Evolutionary conservation across 2,329 filamentous ascomycete genomes (phyloP), one percentile per base, ranked within the genome.

Genomic region (Amauroascus niger): DNA sequence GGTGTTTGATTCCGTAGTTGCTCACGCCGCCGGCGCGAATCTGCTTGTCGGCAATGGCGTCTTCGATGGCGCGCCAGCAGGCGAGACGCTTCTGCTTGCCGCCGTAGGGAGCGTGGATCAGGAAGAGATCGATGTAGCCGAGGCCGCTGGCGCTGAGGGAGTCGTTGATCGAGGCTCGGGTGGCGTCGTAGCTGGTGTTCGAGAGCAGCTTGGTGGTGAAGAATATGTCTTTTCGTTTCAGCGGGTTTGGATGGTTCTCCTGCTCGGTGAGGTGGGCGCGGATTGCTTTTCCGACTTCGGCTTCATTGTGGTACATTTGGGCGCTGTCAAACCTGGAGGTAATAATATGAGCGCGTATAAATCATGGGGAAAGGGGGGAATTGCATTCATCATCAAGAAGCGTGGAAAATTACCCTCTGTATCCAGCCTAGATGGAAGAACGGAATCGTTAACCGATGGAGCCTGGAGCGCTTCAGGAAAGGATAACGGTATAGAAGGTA

Each of bases 1-100:
- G 65, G 35, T 76, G 72, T 14, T 64, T 62, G n/a, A 76, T 74
- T 47, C 71, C 71, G 69, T 86, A 90, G 72, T 91, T 91, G 63
- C 83, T 87, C 9, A 91, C 83, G 52, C 87, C 87, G 60, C 91
- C 88, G 52, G 82, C 80, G 59, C 75, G 78, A 49, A 80, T 82
- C 57, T 79, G 78, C 57, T 84, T 84, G 1, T 79, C 78, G 11
- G 68, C 65, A 24, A 81, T 70, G 16, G 82, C 63, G 41, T 78
- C 78, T 65, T 82, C 76, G 74, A 90, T 81, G 30, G 79, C 79
- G 63, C 86, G 81, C 85, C 65, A 89, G 28, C 39, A 48, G 69
- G 65, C 67, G 64, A 58, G 70, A 69, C 59, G 67, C 66, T 61
- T 22, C 77, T 69, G 65, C 72, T 74, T 71, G 78, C 76, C 13